Evolutionary conservation across 2,329 filamentous ascomycete genomes (phyloP), one percentile per base, ranked within the genome.

Genomic region (Penicillium sclerotigenum): DNA sequence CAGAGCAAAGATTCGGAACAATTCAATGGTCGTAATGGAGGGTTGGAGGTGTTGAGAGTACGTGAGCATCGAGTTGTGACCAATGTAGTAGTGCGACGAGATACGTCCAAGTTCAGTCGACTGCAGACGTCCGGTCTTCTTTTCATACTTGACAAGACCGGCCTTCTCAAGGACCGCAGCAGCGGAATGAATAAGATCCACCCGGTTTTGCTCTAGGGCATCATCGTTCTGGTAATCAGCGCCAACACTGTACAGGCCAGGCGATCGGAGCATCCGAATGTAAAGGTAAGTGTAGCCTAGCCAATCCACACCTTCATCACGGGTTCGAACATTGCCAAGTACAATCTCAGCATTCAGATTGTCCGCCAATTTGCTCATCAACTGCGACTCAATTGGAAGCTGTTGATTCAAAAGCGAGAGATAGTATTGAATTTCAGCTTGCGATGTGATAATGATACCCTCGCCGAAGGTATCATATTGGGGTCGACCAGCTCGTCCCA

Each of bases 251-350:
- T 99, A 99, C 13, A 99, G 79, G 0, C 91, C 93, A 34, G 94
- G 94, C 2, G 93, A 97, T 29, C 94, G 87, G 60, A 99, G 83
- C 94, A 99, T 99, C 47, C 94, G 89, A 52, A 99, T 91, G 69
- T 96, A 99, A 18, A 99, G 85, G 73, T 99, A 99, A 0, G 93
- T 97, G 74, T 99, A 99, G 13, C 94, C 93, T 33, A 99, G 84
- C 94, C 94, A 99, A 71, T 99, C 92, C n/a, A 99, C 94, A 65
- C 89, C 94, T 70, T 99, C 94, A 64, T 99, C 93, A 57, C 95
- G 86, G 58, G 82, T 92, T 54, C 93, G 87, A 26, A 99, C 85
- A 67, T 96, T 99, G 49, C 94, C 94, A 20, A 99, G 82, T 10
- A 99, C 95, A 67, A 99, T 83, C 71, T 99, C 94, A 3, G 94